phyloP scores from a whole-genome alignment of 2,329 filamentous ascomycete species.

The Calonectria fujianensis region DNA sequence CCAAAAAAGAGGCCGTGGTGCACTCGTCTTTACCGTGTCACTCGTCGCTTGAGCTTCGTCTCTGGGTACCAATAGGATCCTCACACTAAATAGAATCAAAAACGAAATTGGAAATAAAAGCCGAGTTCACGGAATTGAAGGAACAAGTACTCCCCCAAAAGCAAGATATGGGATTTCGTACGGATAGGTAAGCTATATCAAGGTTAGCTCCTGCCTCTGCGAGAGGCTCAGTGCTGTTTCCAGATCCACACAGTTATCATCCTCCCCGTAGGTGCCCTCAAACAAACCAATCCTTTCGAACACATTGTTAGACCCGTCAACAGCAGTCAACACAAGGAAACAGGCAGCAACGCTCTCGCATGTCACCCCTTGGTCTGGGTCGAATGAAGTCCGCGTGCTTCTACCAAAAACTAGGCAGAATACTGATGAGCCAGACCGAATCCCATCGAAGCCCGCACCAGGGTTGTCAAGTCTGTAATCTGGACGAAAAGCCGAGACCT shows the following conservation, averaged over 20 bases:
- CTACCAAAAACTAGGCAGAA: not conserved
- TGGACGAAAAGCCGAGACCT: not conserved
- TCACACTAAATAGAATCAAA: too few relatives aligned
- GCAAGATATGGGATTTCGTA: too few relatives aligned
- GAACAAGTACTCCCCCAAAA: too few relatives aligned
- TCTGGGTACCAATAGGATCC: too few relatives aligned
- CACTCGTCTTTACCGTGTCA: too few relatives aligned
- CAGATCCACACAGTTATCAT: not conserved
- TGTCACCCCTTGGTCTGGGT: not conserved
- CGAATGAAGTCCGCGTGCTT: not conserved
- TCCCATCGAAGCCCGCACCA: not conserved
- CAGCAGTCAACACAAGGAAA: not conserved
- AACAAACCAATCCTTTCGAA: not conserved
- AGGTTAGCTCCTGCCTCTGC: not conserved
- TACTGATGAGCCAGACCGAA: not conserved
- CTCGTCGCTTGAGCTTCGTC: too few relatives aligned
- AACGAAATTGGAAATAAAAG: too few relatives aligned
- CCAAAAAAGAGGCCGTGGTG: too few relatives aligned
- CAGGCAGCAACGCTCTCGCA: not conserved
- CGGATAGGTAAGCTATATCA: not conserved
- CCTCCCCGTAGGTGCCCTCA: not conserved
- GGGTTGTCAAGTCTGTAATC: not conserved
- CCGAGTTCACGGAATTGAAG: too few relatives aligned
- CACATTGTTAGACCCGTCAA: not conserved
- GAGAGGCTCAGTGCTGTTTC: not conserved